Conservation (phyloP, 257 asterid genomes). For the Petrea volubilis region DNA sequence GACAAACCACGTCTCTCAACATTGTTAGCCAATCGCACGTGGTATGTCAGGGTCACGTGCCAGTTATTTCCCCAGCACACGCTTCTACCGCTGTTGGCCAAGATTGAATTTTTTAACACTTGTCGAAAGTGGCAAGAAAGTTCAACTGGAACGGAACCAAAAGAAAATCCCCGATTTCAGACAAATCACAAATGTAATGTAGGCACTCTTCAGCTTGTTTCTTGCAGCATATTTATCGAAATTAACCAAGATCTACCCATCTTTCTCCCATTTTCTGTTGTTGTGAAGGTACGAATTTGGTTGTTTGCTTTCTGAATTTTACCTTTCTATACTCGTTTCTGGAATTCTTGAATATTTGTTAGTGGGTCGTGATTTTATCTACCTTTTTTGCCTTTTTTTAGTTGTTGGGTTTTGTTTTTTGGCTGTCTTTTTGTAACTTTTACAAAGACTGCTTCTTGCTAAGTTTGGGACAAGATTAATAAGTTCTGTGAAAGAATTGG, state of each 20-base stretch:
- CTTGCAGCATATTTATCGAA: slow-evolving; percentile 8
- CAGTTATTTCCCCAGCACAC: not conserved
- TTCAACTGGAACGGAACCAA: not conserved
- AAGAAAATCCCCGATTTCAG: not conserved
- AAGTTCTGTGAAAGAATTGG: not conserved
- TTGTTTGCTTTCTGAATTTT: not conserved
- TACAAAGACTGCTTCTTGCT: not conserved
- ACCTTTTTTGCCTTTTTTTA: not conserved
- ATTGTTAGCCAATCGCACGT: not conserved
- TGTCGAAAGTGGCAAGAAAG: not conserved
- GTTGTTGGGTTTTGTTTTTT: not conserved
- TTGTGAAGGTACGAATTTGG: not conserved
- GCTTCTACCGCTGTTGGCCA: not conserved
- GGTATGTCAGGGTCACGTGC: not conserved
- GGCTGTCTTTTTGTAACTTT: not conserved
- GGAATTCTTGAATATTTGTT: not conserved
- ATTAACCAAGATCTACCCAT: slow-evolving; percentile 6
- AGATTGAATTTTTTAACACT: not conserved
- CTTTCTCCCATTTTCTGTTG: not conserved
- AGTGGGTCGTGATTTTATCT: not conserved
- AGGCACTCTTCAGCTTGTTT: slow-evolving; percentile 12
- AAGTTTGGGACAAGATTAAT: slow-evolving; percentile 2
- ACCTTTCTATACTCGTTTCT: not conserved
- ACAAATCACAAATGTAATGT: not conserved
- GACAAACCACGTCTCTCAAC: not conserved